These are phyloP conservation scores for Lasiodiplodia sp. DNA, from an alignment of 2,329 filamentous ascomycete genomes.

Conservation along the genomic window DNA sequence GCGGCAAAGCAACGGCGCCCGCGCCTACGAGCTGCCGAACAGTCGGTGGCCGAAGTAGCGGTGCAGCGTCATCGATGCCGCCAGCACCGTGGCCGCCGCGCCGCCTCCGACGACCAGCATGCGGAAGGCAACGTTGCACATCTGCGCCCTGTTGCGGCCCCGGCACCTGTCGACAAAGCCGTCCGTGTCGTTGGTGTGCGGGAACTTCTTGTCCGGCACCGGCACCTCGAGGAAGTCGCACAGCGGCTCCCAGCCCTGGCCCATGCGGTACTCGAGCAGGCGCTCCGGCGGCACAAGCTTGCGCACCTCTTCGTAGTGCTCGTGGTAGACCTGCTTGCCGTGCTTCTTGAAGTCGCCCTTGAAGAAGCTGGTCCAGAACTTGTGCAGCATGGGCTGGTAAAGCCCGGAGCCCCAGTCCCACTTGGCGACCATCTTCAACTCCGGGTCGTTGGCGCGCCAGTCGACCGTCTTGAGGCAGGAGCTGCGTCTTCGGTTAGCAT, in stretches of 20 bases:
- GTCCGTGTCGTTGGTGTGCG: constrained; percentile 40
- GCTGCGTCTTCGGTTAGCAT: constrained; percentile 36
- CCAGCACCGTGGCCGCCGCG: constrained; percentile 48
- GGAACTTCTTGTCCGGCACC: constrained; percentile 35
- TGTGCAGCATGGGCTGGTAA: constrained; percentile 73
- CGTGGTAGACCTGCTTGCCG: constrained; percentile 37
- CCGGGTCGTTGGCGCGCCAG: constrained; percentile 38
- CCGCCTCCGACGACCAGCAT: constrained; percentile 59
- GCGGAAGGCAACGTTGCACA: constrained; percentile 62
- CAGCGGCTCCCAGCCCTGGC: constrained; percentile 39
- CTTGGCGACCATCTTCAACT: constrained; percentile 38
- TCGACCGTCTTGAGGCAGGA: constrained; percentile 36
- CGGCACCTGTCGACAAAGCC: constrained; percentile 63
- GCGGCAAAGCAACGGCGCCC: constrained; percentile 1
- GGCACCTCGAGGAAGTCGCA: constrained; percentile 40
- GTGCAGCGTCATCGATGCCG: constrained; percentile 31
- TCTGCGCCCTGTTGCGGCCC: constrained; percentile 61
- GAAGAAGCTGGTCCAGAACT: constrained; percentile 74
- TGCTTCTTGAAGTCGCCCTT: constrained; percentile 68
- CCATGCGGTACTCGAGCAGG: constrained; percentile 40
- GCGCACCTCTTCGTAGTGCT: constrained; percentile 39
- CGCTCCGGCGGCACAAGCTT: constrained; percentile 35
- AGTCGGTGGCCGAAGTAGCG: constrained; percentile 31
- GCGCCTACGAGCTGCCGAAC: constrained; percentile 21
- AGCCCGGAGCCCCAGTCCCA: constrained; percentile 37